phyloP scores from a whole-genome alignment of 2,329 filamentous ascomycete genomes.

The Magnaporthiopsis rhizophila region DNA sequence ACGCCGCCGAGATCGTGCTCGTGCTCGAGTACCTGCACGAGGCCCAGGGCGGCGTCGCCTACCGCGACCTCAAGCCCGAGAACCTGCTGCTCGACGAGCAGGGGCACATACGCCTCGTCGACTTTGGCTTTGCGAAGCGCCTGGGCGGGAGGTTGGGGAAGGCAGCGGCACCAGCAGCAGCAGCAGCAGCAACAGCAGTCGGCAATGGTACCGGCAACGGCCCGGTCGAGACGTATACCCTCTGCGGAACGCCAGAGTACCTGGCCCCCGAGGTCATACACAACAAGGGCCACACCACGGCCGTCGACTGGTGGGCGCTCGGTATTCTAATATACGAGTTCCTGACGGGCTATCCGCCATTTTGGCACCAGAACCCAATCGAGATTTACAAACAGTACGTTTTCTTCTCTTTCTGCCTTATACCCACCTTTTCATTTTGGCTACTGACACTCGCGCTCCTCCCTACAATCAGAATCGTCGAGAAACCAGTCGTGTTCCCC shows the following conservation, averaged over 20 bases:
- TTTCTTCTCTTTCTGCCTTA: background rate
- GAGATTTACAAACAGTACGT: slow-evolving; percentile 75
- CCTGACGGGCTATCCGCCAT: slow-evolving; percentile 75
- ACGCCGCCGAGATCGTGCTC: slow-evolving; percentile 74
- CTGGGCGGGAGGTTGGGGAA: slow-evolving; percentile 41
- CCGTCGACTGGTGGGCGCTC: slow-evolving; percentile 83
- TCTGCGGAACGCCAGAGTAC: slow-evolving; percentile 79
- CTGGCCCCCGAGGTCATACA: slow-evolving; percentile 78
- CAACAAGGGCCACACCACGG: slow-evolving; percentile 67
- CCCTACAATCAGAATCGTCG: slow-evolving; percentile 55
- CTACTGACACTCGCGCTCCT: background rate
- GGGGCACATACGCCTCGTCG: slow-evolving; percentile 74
- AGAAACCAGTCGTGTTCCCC: slow-evolving; percentile 69
- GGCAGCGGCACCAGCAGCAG: slow-evolving; percentile 15
- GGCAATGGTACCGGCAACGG: slow-evolving; percentile 13
- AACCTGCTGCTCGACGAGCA: slow-evolving; percentile 71
- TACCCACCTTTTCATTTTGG: background rate
- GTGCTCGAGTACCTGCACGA: slow-evolving; percentile 78
- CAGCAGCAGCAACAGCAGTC: slow-evolving; percentile 10
- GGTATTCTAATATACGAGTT: slow-evolving; percentile 82
- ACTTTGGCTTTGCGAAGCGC: slow-evolving; percentile 80
- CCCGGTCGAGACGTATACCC: slow-evolving; percentile 66
- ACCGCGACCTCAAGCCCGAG: slow-evolving; percentile 75
- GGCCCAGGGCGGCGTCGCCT: slow-evolving; percentile 67
- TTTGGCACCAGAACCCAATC: slow-evolving; percentile 80